These are phyloP conservation scores for Rhizophagus sp. DNA, from an alignment of 192 early-diverging fungal species.

Conservation along the genomic window DNA sequence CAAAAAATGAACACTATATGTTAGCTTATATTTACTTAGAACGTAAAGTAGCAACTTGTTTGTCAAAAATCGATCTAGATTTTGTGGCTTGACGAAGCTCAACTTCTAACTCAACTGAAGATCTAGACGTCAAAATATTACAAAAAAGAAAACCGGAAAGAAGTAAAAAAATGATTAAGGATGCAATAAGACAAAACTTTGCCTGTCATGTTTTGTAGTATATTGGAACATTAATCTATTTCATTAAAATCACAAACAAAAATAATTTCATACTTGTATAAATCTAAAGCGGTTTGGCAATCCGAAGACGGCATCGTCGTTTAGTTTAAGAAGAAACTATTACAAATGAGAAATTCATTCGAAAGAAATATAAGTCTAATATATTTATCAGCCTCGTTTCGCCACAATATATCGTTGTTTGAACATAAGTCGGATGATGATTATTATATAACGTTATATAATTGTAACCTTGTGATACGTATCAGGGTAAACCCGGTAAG, in stretches of 20 bases:
- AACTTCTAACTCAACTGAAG: conserved; percentile 29
- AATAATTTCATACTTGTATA: conserved; percentile 26
- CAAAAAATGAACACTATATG: neutral
- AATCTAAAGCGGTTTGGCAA: conserved; percentile 25
- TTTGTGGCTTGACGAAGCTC: conserved; percentile 21
- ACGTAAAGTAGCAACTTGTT: conserved; percentile 24
- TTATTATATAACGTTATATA: neutral
- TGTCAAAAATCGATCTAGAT: conserved; percentile 27
- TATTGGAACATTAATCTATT: neutral
- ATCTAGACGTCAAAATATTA: neutral
- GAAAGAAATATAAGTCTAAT: neutral
- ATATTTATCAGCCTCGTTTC: conserved; percentile 14
- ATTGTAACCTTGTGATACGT: neutral
- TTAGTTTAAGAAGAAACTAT: neutral
- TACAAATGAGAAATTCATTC: conserved; percentile 12
- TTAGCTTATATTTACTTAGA: conserved; percentile 10
- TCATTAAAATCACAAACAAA: neutral
- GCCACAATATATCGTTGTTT: conserved; percentile 14
- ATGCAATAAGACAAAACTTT: neutral
- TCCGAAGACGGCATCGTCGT: conserved; percentile 25
- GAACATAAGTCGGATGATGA: neutral
- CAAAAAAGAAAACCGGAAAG: neutral
- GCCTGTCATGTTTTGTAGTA: neutral
- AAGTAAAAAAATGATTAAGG: neutral
- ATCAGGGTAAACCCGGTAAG: too few relatives aligned